Conservation (phyloP, 129 eudicot genomes). For the Glebionis coronaria region DNA sequence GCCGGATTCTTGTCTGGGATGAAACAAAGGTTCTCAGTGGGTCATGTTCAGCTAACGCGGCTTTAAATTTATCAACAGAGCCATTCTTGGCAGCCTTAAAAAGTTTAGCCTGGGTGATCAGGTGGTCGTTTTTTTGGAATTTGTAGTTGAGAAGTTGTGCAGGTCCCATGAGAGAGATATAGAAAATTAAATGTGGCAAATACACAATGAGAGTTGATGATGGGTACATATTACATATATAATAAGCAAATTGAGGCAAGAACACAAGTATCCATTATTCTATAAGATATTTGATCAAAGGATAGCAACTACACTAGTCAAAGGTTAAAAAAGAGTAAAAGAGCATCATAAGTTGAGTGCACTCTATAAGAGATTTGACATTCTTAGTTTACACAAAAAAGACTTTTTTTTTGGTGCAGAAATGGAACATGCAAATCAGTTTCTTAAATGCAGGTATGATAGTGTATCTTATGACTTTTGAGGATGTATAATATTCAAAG, state of each 20-base stretch:
- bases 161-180: too few species aligned
- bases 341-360: neutral
- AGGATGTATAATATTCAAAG: too few species aligned
- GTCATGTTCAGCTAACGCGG: neutral
- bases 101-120: neutral
- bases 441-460: too few species aligned
- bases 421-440: neutral
- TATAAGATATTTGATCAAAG: too few species aligned
- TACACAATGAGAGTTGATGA: neutral
- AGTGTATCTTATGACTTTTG: too few species aligned
- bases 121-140: neutral
- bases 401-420: neutral
- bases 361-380: neutral
- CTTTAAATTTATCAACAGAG: neutral
- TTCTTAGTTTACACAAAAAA: neutral
- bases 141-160: neutral
- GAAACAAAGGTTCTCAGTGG: neutral
- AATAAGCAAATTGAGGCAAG: neutral
- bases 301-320: neutral
- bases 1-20: conserved; percentile 5
- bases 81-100: conserved; percentile 15
- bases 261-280: neutral
- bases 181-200: neutral
- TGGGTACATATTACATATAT: neutral
- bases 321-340: neutral